Conservation (phyloP, 345 rosid species). For the Dipteronia dyeriana region DNA sequence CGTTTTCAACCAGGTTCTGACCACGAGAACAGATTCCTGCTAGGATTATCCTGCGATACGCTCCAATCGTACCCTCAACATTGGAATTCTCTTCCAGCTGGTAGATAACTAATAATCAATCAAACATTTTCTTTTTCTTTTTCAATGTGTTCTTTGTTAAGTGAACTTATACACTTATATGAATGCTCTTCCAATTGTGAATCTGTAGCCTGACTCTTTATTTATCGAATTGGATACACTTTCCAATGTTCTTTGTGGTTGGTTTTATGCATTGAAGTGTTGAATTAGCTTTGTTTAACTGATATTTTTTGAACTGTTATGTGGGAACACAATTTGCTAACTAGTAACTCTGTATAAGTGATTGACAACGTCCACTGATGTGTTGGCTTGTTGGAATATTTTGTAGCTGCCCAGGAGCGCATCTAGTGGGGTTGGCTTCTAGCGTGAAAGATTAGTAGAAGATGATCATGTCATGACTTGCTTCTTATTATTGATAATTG, state of each 20-base stretch:
- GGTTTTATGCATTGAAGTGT: no score
- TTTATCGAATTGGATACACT: no score
- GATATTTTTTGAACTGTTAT: no score
- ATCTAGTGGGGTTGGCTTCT: no score
- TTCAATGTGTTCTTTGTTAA: background rate
- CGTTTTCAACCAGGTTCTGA: constrained; percentile 19
- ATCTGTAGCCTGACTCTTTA: background rate
- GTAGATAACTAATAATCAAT: constrained; percentile 33
- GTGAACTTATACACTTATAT: background rate
- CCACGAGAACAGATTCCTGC: constrained; percentile 9
- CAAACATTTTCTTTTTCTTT: background rate
- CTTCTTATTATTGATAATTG: no score
- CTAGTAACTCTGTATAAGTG: no score
- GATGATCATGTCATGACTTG: no score
- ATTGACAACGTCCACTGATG: background rate
- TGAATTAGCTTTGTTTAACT: no score
- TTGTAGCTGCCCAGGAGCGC: no score
- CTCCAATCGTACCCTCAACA: constrained; percentile 27
- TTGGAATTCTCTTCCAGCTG: constrained; percentile 33
- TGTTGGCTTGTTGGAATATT: background rate
- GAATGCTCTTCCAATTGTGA: background rate
- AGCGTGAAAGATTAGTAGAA: no score
- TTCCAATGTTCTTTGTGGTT: no score
- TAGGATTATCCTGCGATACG: constrained; percentile 25
- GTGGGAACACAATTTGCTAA: no score